Base-by-base conservation (phyloP, 2,329 filamentous ascomycete species). In the Cladosporium sp. region DNA sequence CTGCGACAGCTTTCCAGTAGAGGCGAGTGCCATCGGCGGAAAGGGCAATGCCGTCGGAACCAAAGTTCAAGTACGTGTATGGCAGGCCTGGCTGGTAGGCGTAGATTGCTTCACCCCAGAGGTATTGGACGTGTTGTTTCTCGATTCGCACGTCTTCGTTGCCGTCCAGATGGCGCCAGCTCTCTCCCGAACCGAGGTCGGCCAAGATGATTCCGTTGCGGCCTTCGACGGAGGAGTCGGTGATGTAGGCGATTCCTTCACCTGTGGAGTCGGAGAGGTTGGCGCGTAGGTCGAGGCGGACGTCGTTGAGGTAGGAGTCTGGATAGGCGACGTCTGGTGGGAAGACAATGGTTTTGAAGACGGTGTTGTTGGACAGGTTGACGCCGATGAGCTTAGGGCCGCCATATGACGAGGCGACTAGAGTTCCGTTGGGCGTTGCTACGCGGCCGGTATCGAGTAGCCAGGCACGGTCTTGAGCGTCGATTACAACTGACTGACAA, bases 401-500 rank as follows among this genome's bases (percentile, higher is more conserved):
- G 30, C 76, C 76, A 22, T 69, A 67, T 1, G 67, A 62, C 1
- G 76, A 68, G 0, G 61, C 58, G 8, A 78, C 66, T 9, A 77
- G 69, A 0, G 68, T 71, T 4, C 72, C 72, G 38, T 76, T 67
- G 0, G 60, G 56, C 4, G 67, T 67, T n/a, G 67, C 59, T 1
- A 69, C 70, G 18, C 76, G 68, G 7, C 76, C 76, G 3, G 75
- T 78, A 54, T 79, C 77, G 7, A 79, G 69, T 45, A 79, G 72
- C 76, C 75, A 78, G 16, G 78, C 67, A 6, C 73, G 69, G 58
- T 79, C 74, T 2, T 63, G 59, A 0, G 74, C 55, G 53, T 79
- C 76, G 15, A 78, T 67, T 9, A 79, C 75, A 2, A 79, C 73
- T 33, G 69, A 74, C 58, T 79, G 76, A 0, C 77, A 73, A 40